Conservation (phyloP, 306 rosid species). For the Medicago arabica region DNA sequence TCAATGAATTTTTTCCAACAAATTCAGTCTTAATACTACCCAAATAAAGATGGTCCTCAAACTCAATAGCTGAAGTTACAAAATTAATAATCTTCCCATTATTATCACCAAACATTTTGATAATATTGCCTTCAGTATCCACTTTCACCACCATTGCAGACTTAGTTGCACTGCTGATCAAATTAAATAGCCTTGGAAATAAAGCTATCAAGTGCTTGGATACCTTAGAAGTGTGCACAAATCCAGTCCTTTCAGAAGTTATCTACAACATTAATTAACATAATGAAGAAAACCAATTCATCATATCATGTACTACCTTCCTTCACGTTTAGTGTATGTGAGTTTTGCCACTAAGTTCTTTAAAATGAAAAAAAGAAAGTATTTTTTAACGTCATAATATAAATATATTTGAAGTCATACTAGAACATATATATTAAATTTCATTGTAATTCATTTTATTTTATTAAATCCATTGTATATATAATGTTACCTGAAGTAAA, state of each 20-base stretch:
- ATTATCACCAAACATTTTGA: conserved; percentile 55
- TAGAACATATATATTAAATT: too few relatives aligned
- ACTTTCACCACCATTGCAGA: conserved; percentile 68
- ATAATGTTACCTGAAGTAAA: conserved; percentile 49
- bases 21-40: conserved; percentile 62
- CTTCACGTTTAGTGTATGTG: too few relatives aligned
- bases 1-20: conserved; percentile 49
- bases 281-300: background rate
- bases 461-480: too few relatives aligned
- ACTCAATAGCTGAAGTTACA: conserved; percentile 71
- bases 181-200: conserved; percentile 48
- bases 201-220: conserved; percentile 58
- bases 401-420: too few relatives aligned
- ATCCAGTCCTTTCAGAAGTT: conserved; percentile 47
- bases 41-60: conserved; percentile 69
- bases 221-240: conserved; percentile 56
- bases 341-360: too few relatives aligned
- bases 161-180: conserved; percentile 34
- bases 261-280: conserved; percentile 31
- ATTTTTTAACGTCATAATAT: too few relatives aligned
- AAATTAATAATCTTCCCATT: conserved; percentile 61
- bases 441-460: too few relatives aligned
- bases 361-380: too few relatives aligned
- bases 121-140: conserved; percentile 60
- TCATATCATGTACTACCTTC: too few relatives aligned